These are phyloP conservation scores for Teunomyces barrocoloradensis DNA, from an alignment of 805 yeast genomes.

Conservation along the genomic window DNA sequence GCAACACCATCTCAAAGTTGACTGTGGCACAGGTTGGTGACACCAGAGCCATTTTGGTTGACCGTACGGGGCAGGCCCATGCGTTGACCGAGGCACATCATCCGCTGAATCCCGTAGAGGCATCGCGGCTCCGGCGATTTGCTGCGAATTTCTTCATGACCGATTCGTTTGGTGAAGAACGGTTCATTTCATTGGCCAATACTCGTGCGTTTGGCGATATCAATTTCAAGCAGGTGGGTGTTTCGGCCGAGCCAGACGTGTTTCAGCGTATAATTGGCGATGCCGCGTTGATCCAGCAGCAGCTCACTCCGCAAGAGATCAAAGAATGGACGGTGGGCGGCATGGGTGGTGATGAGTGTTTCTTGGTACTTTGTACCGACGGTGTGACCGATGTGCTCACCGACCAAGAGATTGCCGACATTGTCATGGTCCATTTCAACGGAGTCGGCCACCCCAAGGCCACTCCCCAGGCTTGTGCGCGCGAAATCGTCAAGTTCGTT, in stretches of 20 bases:
- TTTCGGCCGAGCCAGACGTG: slow-evolving; percentile 90
- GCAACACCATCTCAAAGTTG: slow-evolving; percentile 62
- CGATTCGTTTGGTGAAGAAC: slow-evolving; percentile 90
- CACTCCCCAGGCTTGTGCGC: slow-evolving; percentile 82
- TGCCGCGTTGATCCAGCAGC: slow-evolving; percentile 26
- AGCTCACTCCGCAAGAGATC: slow-evolving; percentile 38
- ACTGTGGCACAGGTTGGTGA: slow-evolving; percentile 92
- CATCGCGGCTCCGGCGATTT: slow-evolving; percentile 63
- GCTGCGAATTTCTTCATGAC: slow-evolving; percentile 63
- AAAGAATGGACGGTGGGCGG: slow-evolving; percentile 34
- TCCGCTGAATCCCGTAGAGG: slow-evolving; percentile 79
- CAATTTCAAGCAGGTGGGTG: slow-evolving; percentile 75
- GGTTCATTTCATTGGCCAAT: slow-evolving; percentile 82
- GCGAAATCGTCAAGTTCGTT: slow-evolving; percentile 78
- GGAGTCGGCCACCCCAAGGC: slow-evolving; percentile 67
- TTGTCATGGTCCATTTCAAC: slow-evolving; percentile 66
- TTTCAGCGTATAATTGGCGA: slow-evolving; percentile 68
- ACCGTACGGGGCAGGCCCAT: slow-evolving; percentile 74
- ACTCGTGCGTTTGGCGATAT: slow-evolving; percentile 94
- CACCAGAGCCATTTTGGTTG: slow-evolving; percentile 83
- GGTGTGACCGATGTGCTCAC: slow-evolving; percentile 79
- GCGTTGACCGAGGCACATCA: slow-evolving; percentile 80
- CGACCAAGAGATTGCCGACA: slow-evolving; percentile 90
- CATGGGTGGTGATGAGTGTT: slow-evolving; percentile 84
- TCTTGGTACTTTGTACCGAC: slow-evolving; percentile 78